Evolutionary conservation across 164 flowering plant genomes (phyloP), one percentile per base, ranked within the genome.

Genomic region (Annona cherimola): DNA sequence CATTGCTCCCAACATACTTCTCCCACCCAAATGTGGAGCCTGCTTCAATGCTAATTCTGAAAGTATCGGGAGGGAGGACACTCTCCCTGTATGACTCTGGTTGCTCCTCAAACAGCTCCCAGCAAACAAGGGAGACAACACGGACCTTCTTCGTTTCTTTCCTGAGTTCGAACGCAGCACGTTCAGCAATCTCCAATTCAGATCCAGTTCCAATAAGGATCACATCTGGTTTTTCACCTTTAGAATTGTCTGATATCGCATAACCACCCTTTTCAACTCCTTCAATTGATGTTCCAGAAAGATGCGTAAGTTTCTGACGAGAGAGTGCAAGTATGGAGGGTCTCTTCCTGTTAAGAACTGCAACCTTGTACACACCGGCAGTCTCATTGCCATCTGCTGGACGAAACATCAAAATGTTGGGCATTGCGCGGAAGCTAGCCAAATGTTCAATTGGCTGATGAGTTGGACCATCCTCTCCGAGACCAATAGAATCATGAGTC

Each of bases 391-490:
- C 98, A 64, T 96, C 99, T 42, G 97, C 99, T 11, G 98, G 99
- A 11, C 99, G 98, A 77, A 95, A 83, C 97, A 93, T 93, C 76
- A 93, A 80, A 43, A 93, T 84, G 78, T 93, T 90, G 59, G 99
- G 99, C 99, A 95, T 95, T 67, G 99, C 99, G 62, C 99, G 86
- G 84, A 95, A 93, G 71, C 98, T 93, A 35, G 98, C 98, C 78
- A 95, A 75, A 76, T 95, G 99, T 81, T 95, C 99, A 55, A 95
- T 86, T 26, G 99, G 99, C 82, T 95, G 98, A 82, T 95, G 99
- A 63, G 99, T 95, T 5, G 99, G 99, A 2, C 99, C 99, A 84
- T 95, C 99, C 79, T 95, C 99, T 76, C 99, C 99, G 62, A 95
- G 95, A 44, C 98, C 99, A 63, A 95, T 93, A 1, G 98, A 93